A percentile compares a stretch with the other conserved stretches of the same genome.
Conservation (phyloP, 768 basidiomycete genomes). For the Daedalea quercina region DNA sequence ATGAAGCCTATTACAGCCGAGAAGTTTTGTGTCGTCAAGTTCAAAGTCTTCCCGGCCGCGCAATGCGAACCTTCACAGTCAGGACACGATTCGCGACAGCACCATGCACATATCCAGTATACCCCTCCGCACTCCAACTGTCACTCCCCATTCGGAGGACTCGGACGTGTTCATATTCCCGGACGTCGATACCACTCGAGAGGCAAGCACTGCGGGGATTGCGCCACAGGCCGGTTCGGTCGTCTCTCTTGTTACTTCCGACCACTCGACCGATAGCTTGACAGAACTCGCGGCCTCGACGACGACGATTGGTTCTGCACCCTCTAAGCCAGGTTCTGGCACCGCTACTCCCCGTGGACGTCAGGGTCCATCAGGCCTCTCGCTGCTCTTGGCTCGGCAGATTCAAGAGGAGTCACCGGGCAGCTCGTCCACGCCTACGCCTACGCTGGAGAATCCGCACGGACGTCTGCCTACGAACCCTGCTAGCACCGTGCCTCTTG, state of each 20-base stretch:
- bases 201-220: background rate
- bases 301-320: slow-evolving; percentile 14
- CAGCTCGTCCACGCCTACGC: slow-evolving; percentile 12
- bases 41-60: slow-evolving; percentile 16
- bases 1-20: slow-evolving; percentile 51
- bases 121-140: slow-evolving; percentile 23
- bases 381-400: slow-evolving; percentile 16
- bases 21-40: slow-evolving; percentile 33
- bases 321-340: too few relatives aligned
- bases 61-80: slow-evolving; percentile 39
- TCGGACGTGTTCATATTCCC: slow-evolving; percentile 39
- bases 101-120: slow-evolving; percentile 60
- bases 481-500: background rate
- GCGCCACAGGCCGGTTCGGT: slow-evolving; percentile 4
- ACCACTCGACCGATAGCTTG: slow-evolving; percentile 10
- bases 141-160: slow-evolving; percentile 18
- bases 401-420: slow-evolving; percentile 1
- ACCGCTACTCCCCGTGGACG: slow-evolving; percentile 14
- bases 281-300: slow-evolving; percentile 17
- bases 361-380: slow-evolving; percentile 16
- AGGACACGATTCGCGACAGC: slow-evolving; percentile 55
- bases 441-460: slow-evolving; percentile 11
- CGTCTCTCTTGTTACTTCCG: slow-evolving; percentile 10
- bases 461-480: background rate
- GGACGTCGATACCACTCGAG: slow-evolving; percentile 7